These are phyloP conservation scores for Colletotrichum australisinense DNA, from an alignment of 2,329 filamentous ascomycete species.

Conservation along the genomic window DNA sequence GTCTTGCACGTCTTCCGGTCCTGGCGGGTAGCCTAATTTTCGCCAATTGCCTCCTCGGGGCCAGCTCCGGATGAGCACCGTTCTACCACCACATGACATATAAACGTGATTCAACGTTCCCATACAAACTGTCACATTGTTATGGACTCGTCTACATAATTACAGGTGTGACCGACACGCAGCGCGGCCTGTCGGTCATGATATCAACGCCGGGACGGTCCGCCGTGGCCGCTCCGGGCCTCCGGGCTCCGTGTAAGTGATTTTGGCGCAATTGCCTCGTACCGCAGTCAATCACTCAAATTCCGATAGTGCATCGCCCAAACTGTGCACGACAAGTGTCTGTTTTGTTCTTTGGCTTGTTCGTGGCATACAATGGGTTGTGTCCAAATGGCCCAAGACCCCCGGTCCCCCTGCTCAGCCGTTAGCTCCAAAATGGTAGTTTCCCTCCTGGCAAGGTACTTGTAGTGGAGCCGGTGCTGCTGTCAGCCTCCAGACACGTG, in stretches of 20 bases:
- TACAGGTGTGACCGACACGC: slow-evolving; percentile 16
- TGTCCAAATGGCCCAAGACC: slow-evolving; percentile 35
- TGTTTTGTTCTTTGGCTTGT: slow-evolving; percentile 27
- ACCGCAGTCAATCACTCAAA: background rate
- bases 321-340: slow-evolving; percentile 10
- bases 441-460: slow-evolving; percentile 17
- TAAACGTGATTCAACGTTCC: slow-evolving; percentile 3
- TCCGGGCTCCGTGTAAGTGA: slow-evolving; percentile 34
- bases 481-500: slow-evolving; percentile 36
- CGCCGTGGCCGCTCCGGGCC: slow-evolving; percentile 13
- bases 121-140: no score
- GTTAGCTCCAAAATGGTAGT: slow-evolving; percentile 35
- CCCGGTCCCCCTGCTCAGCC: slow-evolving; percentile 35
- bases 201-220: slow-evolving; percentile 27
- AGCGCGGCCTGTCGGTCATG: background rate
- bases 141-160: background rate
- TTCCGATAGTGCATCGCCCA: slow-evolving; percentile 2
- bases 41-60: slow-evolving; percentile 33
- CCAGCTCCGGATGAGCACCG: slow-evolving; percentile 10
- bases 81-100: slow-evolving; percentile 17
- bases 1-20: background rate
- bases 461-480: slow-evolving; percentile 29
- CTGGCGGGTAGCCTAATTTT: slow-evolving; percentile 30
- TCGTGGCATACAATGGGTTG: slow-evolving; percentile 31
- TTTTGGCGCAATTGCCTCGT: slow-evolving; percentile 2